phyloP scores from a whole-genome alignment of 176 grass and related monocot species.

The Guadua angustifolia region DNA sequence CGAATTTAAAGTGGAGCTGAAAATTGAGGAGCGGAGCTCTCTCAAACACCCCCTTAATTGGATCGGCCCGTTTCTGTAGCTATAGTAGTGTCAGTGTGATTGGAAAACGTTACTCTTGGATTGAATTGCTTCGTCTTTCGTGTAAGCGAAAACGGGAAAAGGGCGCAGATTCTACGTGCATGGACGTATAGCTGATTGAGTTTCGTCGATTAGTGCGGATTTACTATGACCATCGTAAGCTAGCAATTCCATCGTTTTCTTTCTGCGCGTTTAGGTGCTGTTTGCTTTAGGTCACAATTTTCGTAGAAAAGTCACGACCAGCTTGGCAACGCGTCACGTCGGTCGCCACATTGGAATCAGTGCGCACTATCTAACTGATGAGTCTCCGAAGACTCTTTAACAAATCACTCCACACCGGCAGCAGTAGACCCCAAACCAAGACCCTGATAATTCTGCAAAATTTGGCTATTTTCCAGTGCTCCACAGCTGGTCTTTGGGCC shows the following conservation, averaged over 20 bases:
- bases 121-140: no score
- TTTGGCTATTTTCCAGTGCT: neutral
- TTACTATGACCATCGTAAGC: neutral
- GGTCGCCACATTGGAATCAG: neutral
- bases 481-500: neutral
- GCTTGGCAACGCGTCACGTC: slow-evolving; percentile 10
- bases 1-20: no score
- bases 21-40: no score
- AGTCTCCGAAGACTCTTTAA: no score
- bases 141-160: no score
- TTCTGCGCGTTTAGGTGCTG: neutral
- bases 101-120: neutral
- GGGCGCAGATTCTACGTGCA: neutral
- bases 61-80: slow-evolving; percentile 7
- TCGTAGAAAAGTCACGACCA: neutral
- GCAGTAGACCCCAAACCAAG: neutral
- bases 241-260: neutral
- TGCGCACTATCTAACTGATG: neutral
- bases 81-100: neutral
- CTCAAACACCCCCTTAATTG: no score
- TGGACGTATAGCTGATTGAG: neutral
- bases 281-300: neutral
- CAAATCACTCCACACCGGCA: no score
- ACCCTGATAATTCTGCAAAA: neutral
- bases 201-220: no score